A percentile compares a stretch with the other conserved stretches of the same genome.
phyloP scores from a whole-genome alignment of 371 early-diverging fungal genomes.

The Haplosporangium sp. region DNA sequence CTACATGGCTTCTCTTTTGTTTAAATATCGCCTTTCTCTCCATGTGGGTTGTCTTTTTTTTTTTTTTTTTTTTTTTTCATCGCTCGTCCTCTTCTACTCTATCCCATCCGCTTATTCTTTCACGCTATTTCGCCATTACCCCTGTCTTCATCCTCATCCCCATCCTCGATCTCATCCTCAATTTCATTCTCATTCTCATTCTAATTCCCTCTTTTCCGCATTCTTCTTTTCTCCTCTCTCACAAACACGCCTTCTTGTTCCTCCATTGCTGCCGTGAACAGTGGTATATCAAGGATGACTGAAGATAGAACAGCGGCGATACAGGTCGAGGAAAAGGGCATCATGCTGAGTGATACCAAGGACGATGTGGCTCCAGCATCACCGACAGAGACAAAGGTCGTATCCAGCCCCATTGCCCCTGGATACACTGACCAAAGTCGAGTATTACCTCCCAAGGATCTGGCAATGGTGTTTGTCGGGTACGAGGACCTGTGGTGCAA shows the following conservation, averaged over 20 bases:
- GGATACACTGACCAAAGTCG: slow-evolving; percentile 43
- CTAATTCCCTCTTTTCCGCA: no score
- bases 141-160: no score
- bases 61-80: no score
- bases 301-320: slow-evolving; percentile 13
- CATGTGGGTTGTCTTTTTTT: no score
- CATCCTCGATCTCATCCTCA: no score
- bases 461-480: slow-evolving; percentile 40
- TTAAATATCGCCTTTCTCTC: no score
- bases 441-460: slow-evolving; percentile 28
- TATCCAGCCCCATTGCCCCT: neutral
- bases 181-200: no score
- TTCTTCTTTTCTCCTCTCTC: slow-evolving; percentile 12
- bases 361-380: neutral
- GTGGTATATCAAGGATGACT: slow-evolving; percentile 2
- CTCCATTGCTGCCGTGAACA: neutral
- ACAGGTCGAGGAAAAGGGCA: slow-evolving; percentile 26
- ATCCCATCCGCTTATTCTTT: no score
- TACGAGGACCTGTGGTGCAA: no score
- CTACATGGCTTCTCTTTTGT: no score
- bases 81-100: no score
- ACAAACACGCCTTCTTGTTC: neutral
- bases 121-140: no score
- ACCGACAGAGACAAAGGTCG: neutral
- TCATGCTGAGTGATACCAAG: neutral